Percentiles rank a stretch among this genome's conserved stretches.
Evolutionary conservation across 306 rosid genomes (phyloP).

Genomic region (Ziziphus jujuba): DNA sequence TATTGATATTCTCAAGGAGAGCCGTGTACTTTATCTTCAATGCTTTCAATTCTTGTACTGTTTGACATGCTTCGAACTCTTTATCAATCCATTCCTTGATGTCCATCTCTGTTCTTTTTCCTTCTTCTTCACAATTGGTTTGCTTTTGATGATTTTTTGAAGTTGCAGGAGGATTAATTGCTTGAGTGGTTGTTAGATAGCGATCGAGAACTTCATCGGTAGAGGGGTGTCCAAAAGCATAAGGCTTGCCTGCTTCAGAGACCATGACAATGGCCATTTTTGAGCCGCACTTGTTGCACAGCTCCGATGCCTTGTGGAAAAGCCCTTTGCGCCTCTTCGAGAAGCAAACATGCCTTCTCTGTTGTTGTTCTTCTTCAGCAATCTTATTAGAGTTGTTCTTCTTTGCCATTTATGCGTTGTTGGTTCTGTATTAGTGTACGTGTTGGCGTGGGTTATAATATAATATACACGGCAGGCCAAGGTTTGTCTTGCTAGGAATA

Average conservation of each 20-base stretch:
- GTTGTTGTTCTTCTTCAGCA: too few relatives aligned
- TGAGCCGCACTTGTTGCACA: constrained; percentile 6
- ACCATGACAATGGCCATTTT: neutral
- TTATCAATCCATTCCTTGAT: constrained; percentile 1
- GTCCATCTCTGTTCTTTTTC: neutral
- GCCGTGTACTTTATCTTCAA: neutral
- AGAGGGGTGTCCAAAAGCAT: constrained; percentile 8
- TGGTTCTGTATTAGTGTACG: too few relatives aligned
- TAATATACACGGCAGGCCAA: too few relatives aligned
- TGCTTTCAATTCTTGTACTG: neutral
- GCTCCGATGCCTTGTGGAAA: neutral
- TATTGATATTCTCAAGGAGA: neutral
- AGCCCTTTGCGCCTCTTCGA: constrained; percentile 7
- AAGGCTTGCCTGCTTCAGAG: constrained; percentile 2
- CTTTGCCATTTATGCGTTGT: too few relatives aligned
- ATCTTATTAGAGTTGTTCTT: too few relatives aligned
- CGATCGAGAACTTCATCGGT: neutral
- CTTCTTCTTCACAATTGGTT: too few relatives aligned
- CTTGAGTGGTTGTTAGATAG: neutral
- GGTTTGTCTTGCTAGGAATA: too few relatives aligned
- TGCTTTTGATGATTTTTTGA: too few relatives aligned
- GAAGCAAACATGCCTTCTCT: neutral
- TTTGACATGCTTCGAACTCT: neutral
- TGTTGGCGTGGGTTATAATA: too few relatives aligned
- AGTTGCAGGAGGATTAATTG: neutral